Conservation (phyloP, 192 early-diverging fungal genomes). For the Coemansia erecta region DNA sequence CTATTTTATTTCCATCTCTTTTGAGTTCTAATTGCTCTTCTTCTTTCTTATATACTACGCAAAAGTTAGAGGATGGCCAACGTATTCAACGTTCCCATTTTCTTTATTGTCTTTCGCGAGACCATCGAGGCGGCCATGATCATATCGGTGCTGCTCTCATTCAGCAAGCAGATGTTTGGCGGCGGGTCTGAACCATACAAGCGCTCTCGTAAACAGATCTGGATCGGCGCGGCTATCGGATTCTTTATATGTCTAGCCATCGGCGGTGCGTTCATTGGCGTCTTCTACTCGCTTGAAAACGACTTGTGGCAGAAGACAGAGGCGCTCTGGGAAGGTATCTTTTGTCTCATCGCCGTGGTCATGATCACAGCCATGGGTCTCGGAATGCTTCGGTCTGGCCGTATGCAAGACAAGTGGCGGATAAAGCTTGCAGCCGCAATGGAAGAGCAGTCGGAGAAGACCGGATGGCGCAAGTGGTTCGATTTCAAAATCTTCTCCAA, state of each 20-base stretch:
- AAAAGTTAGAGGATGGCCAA: constrained; percentile 33
- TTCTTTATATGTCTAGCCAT: constrained; percentile 68
- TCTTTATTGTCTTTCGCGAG: constrained; percentile 80
- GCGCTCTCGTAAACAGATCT: constrained; percentile 65
- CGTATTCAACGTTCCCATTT: constrained; percentile 66
- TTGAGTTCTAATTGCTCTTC: no score
- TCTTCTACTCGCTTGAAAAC: constrained; percentile 64
- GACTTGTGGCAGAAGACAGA: constrained; percentile 66
- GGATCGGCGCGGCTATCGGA: constrained; percentile 71
- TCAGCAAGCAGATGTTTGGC: constrained; percentile 66
- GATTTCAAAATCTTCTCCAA: constrained; percentile 47
- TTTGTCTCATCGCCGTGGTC: constrained; percentile 72
- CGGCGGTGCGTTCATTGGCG: constrained; percentile 72
- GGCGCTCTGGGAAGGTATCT: constrained; percentile 80
- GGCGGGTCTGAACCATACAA: constrained; percentile 50
- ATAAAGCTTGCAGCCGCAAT: constrained; percentile 58
- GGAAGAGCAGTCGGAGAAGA: constrained; percentile 29
- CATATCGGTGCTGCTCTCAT: constrained; percentile 80
- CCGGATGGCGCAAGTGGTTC: constrained; percentile 30
- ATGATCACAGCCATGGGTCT: constrained; percentile 81
- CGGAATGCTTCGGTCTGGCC: constrained; percentile 71
- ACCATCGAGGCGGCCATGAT: constrained; percentile 85
- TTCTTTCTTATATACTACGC: no score
- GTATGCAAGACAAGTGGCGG: constrained; percentile 79
- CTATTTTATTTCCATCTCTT: no score